Evolutionary conservation across 2,329 filamentous ascomycete genomes (phyloP).

Genomic region (Apiospora aurea): DNA sequence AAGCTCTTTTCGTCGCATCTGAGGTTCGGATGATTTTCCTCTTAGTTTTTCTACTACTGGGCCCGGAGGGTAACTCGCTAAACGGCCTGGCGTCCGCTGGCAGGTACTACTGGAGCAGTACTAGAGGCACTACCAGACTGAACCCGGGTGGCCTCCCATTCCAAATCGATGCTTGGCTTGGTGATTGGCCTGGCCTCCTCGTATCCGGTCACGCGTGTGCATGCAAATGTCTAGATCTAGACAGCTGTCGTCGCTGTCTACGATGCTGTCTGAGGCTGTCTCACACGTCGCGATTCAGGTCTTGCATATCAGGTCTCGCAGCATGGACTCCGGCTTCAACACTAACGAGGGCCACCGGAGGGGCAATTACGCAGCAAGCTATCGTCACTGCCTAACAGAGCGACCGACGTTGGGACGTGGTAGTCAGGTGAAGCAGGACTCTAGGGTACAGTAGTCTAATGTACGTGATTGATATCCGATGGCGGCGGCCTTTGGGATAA

Average conservation of each 20-base stretch:
- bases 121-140: neutral
- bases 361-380: neutral
- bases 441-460: neutral
- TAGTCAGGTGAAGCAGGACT: neutral
- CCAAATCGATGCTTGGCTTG: slow-evolving; percentile 7
- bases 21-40: slow-evolving; percentile 10
- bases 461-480: slow-evolving; percentile 14
- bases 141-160: slow-evolving; percentile 15
- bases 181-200: neutral
- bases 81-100: neutral
- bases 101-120: neutral
- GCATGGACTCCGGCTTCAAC: neutral
- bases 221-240: neutral
- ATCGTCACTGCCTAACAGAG: neutral
- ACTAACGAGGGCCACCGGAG: neutral
- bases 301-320: neutral
- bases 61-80: slow-evolving; percentile 1
- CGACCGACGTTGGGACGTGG: neutral
- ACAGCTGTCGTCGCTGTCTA: neutral
- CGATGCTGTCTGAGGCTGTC: neutral
- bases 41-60: neutral
- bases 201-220: neutral
- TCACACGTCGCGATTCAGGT: slow-evolving; percentile 8
- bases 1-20: slow-evolving; percentile 1
- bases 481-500: neutral